Base-by-base conservation (phyloP, 1,139 yeast genomes). In the Taphrina communis region DNA sequence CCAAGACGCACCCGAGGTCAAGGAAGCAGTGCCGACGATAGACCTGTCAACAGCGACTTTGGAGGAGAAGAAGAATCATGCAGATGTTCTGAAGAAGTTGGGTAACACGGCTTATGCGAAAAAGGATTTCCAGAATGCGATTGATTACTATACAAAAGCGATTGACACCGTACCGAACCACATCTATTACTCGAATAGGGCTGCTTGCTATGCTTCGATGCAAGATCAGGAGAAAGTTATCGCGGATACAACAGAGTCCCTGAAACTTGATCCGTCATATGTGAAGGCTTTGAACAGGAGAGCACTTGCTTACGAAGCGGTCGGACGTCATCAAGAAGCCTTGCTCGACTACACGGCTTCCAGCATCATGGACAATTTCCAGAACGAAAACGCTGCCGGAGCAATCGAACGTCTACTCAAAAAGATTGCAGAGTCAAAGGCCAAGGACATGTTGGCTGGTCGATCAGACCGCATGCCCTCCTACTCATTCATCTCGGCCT, bases 121-220 rank as follows among this genome's bases (percentile, higher is more conserved):
- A 70, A 88, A 90, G 80, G 82, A 88, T 70, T 90, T 83, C 77
- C 83, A 85, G 69, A 82, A 84, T 50, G 98, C 98, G 55, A 86
- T 92, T 75, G 85, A 84, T 63, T 88, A 83, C 78, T 94, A 94
- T 81, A 78, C 90, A 58, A 86, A 85, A 71, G 98, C 99, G 14
- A 82, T 95, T 75, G 78, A 83, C 71, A 74, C 87, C 76, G 80
- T 83, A 73, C 97, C 94, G 78, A 72, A 73, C 65, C 93, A 97
- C 17, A 89, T 93, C 56, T 94, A 85, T 80, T 93, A 88, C 81
- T 91, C 97, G 72, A 90, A 90, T 80, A 85, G 96, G 80, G 92
- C 97, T 36, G 99, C 99, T 21, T 94, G 97, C 80, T 90, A 90
- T 80, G 89, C 92, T 69, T 90, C 96, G 21, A 82, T 90, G 74